Percentiles rank a stretch among this genome's conserved stretches.
These are phyloP conservation scores for Tanacetum coccineum DNA, from an alignment of 129 eudicot species.

Conservation along the genomic window DNA sequence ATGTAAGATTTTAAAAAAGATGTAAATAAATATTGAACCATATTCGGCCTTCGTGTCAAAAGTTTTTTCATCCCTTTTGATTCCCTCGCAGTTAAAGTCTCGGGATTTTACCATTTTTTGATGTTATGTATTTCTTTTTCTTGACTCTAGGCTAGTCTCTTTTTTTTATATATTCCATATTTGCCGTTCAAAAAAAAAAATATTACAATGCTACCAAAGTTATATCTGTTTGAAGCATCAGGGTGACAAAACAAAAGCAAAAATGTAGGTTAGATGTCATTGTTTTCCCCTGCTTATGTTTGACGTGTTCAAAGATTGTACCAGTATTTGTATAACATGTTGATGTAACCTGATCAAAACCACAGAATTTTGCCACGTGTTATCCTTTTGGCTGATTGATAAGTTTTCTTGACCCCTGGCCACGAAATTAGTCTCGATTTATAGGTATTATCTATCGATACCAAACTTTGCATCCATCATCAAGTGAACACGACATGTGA, in stretches of 20 bases:
- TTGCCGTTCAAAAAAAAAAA: no score
- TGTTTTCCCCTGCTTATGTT: not conserved
- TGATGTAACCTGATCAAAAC: constrained; percentile 19
- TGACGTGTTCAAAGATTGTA: not conserved
- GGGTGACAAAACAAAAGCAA: no score
- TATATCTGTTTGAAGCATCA: not conserved
- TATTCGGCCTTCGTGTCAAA: no score
- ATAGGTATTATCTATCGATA: not conserved
- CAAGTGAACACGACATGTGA: not conserved
- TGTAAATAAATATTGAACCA: not conserved
- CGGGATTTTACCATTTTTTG: no score
- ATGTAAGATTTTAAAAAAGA: no score
- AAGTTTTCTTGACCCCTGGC: not conserved
- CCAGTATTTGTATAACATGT: not conserved
- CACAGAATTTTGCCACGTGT: constrained; percentile 13
- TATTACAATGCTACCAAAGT: no score
- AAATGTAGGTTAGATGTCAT: constrained; percentile 7
- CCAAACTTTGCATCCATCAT: not conserved
- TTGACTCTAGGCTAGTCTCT: no score
- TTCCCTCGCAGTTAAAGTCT: no score
- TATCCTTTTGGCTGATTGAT: not conserved
- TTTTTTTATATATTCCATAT: no score
- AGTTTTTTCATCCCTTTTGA: no score
- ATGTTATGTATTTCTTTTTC: no score
- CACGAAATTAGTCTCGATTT: not conserved